Evolutionary conservation across 1,284 basidiomycete genomes (phyloP).

Genomic region (Chiua sp.): DNA sequence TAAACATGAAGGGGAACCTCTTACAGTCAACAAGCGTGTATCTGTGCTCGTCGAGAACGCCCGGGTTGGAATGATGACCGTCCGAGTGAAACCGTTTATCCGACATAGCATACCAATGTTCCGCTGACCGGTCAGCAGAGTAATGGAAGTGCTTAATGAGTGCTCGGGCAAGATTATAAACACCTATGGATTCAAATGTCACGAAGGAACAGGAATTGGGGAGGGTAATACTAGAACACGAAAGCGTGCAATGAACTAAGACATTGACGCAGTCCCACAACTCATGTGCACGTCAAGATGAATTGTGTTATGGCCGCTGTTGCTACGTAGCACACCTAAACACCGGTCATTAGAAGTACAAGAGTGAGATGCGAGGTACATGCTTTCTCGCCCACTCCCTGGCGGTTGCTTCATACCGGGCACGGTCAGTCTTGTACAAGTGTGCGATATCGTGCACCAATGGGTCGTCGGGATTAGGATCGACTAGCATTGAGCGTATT

Average conservation of each 20-base stretch:
- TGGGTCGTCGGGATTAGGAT: slow-evolving; percentile 96
- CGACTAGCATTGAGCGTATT: slow-evolving; percentile 96
- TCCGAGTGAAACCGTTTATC: no score
- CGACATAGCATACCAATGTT: background rate
- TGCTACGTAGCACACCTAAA: slow-evolving; percentile 64
- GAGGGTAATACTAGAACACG: slow-evolving; percentile 39
- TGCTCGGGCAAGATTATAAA: slow-evolving; percentile 14
- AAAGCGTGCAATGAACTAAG: slow-evolving; percentile 36
- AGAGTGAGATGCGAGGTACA: slow-evolving; percentile 39
- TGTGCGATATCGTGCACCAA: slow-evolving; percentile 84
- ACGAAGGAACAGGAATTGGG: slow-evolving; percentile 18
- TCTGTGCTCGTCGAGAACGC: background rate
- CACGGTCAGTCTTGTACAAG: slow-evolving; percentile 94
- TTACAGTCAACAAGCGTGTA: background rate
- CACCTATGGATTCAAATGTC: slow-evolving; percentile 26
- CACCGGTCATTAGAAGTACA: slow-evolving; percentile 21
- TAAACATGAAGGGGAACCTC: background rate
- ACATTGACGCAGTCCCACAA: slow-evolving; percentile 43
- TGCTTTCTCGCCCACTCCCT: slow-evolving; percentile 98
- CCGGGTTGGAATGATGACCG: background rate
- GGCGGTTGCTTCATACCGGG: slow-evolving; percentile 93
- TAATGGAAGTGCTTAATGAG: background rate
- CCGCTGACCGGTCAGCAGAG: slow-evolving; percentile 11
- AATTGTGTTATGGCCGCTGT: slow-evolving; percentile 22
- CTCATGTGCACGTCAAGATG: slow-evolving; percentile 26